Evolutionary conservation across 768 basidiomycete genomes (phyloP), one percentile per base, ranked within the genome.

Genomic region (Suillus luteus): DNA sequence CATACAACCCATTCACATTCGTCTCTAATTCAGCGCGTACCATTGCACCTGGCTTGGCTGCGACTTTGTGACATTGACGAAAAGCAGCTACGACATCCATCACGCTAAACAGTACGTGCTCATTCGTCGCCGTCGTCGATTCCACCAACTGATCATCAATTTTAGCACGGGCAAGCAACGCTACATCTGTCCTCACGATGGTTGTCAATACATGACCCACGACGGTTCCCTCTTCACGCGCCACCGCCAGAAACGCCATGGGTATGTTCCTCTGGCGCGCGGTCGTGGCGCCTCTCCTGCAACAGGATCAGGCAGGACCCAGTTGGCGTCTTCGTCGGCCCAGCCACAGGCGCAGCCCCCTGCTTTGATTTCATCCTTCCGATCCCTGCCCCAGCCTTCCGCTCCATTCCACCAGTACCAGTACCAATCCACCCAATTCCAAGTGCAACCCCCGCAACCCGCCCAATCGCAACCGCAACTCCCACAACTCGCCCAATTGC

Each of bases 171-270:
- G 74, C 11, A 65, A 68, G 38, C 40, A 59, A 17, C 64, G 22
- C 0, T 71, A 62, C 24, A 8, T 0, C 17, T 62, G 61, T 41
- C 49, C 51, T 52, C 31, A 61, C 8, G 6, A 35, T 35, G 33
- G 33, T 35, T 35, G 33, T 35, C 0, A 6, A 1, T 35, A 35
- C 6, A 64, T 38, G 40, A 75, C 74, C 0, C n/a, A 62, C 2
- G 71, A 74, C 48, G 68, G 72, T 17, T 68, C 72, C 0, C 62
- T 68, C 38, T 38, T 75, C 7, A 64, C 72, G 12, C 72, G 62
- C 55, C 71, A 75, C 52, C 66, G 74, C 8, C 66, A 68, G 41
- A 59, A 55, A 19, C 17, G 19, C 10, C 74, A 75, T 17, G 68
- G 62, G 1, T 66, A 74, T 40, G 22, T 4, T 31, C 69, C 75